Conservation (phyloP, 2,329 filamentous ascomycete genomes). For the Penicillium hordei region DNA sequence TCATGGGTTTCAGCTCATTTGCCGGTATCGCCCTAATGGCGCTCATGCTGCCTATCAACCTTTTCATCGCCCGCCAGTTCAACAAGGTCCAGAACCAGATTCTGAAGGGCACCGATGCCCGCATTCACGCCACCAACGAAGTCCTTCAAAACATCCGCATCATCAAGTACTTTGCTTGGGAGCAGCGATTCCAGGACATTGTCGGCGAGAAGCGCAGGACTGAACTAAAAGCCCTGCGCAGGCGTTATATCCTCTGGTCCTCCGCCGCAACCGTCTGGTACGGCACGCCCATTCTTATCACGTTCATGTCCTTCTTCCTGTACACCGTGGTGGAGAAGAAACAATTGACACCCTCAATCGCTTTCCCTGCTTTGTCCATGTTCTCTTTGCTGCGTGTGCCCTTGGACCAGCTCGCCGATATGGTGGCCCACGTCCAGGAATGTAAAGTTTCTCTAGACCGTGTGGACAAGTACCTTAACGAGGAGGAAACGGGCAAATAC, state of each 20-base stretch:
- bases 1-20: slow-evolving; percentile 90
- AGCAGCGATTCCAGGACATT: slow-evolving; percentile 79
- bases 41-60: slow-evolving; percentile 84
- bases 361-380: slow-evolving; percentile 93
- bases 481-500: slow-evolving; percentile 97
- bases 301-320: slow-evolving; percentile 91
- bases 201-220: slow-evolving; percentile 83
- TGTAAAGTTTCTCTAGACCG: slow-evolving; percentile 95
- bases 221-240: slow-evolving; percentile 76
- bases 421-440: slow-evolving; percentile 98
- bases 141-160: slow-evolving; percentile 96
- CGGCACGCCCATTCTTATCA: slow-evolving; percentile 90
- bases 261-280: slow-evolving; percentile 93
- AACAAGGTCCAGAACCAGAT: slow-evolving; percentile 85
- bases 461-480: slow-evolving; percentile 88
- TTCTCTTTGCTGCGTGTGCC: slow-evolving; percentile 93
- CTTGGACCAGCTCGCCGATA: slow-evolving; percentile 92
- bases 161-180: slow-evolving; percentile 99
- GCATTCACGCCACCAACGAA: slow-evolving; percentile 95
- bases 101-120: slow-evolving; percentile 87
- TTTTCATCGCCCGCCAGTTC: slow-evolving; percentile 83
- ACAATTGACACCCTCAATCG: slow-evolving; percentile 83
- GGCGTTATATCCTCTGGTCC: slow-evolving; percentile 88
- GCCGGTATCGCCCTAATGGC: slow-evolving; percentile 90
- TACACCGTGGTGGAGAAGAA: slow-evolving; percentile 91